Evolutionary conservation across 306 rosid genomes (phyloP), one percentile per base, ranked within the genome.

Genomic region (Pyrus pyrifolia): DNA sequence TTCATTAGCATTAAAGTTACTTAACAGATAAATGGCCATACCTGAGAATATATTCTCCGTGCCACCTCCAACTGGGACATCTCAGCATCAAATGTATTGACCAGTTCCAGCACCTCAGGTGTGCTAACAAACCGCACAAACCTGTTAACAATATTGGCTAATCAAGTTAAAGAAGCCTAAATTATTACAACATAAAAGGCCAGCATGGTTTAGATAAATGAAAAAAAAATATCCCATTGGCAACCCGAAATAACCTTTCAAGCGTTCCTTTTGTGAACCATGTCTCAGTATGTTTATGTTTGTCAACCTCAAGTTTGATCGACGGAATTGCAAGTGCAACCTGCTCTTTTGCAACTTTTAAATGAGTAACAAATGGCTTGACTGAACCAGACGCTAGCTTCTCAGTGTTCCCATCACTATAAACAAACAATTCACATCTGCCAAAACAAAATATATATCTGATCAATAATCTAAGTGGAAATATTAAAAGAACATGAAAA

Each of bases 251-350:
- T 58, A 69, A 94, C 99, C 98, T 96, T 89, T 92, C 99, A 73
- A 96, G 87, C 18, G 99, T 92, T 89, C 97, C 99, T 87, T 91
- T 96, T 3, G 97, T 92, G 86, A 96, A 96, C 99, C 99, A 96
- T 0, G 80, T 62, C 82, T 85, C 90, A 12, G 86, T 87, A 86
- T 87, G 84, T 84, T 75, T 85, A 72, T 52, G 76, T 64, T 84
- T 87, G 81, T 89, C 98, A 70, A 81, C 84, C 76, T 92, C 98
- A 62, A 96, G 94, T 85, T 83, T 96, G 62, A 96, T 86, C n/a
- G 92, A 82, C 78, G 78, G 92, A 74, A 78, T 93, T 11, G 97
- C 79, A 66, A 71, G 88, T 30, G 93, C 90, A 87, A 82, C 88
- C 90, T 92, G 93, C 86, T 96, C 97, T 77, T 96, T 96, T 35